Percentiles rank a stretch among this genome's conserved stretches.
These are phyloP conservation scores for Penicillium subrubescens DNA, from an alignment of 495 filamentous ascomycete species.

Conservation along the genomic window DNA sequence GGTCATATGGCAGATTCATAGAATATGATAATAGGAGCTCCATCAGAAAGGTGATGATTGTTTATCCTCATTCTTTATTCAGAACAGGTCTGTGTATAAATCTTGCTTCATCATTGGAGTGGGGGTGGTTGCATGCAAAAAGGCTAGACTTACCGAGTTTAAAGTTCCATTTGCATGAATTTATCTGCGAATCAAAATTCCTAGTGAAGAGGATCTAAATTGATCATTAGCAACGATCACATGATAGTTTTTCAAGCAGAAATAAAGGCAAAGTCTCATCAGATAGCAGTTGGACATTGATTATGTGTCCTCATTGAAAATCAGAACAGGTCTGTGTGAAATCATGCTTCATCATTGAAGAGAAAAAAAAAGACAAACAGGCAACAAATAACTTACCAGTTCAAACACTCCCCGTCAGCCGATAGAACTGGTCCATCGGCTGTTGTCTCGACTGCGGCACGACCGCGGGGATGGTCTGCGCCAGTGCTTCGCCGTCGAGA, in stretches of 20 bases:
- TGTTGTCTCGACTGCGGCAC: conserved; percentile 68
- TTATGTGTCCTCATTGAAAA: conserved; percentile 43
- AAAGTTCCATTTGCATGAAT: not conserved
- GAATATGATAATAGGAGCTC: conserved; percentile 7
- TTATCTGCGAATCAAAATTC: not conserved
- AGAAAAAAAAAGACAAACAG: conserved; percentile 5
- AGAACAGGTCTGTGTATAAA: conserved; percentile 60
- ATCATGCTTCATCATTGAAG: conserved; percentile 52
- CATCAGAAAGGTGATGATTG: conserved; percentile 51
- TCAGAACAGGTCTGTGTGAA: conserved; percentile 62
- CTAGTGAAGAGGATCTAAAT: not conserved
- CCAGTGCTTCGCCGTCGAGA: conserved; percentile 43
- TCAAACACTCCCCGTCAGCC: conserved; percentile 4
- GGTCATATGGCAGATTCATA: not conserved
- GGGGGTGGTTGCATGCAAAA: conserved; percentile 7
- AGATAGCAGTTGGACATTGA: conserved; percentile 54
- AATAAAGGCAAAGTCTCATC: conserved; percentile 25
- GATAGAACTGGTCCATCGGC: conserved; percentile 67
- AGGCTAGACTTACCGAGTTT: not conserved
- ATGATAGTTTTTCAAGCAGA: not conserved
- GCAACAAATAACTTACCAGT: conserved; percentile 3
- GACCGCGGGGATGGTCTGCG: conserved; percentile 65
- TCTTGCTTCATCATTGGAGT: conserved; percentile 51
- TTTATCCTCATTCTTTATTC: conserved; percentile 48
- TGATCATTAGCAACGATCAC: conserved; percentile 17